phyloP scores from a whole-genome alignment of 225 moss, liverwort and hornwort species.

The Bryum argenteum region DNA sequence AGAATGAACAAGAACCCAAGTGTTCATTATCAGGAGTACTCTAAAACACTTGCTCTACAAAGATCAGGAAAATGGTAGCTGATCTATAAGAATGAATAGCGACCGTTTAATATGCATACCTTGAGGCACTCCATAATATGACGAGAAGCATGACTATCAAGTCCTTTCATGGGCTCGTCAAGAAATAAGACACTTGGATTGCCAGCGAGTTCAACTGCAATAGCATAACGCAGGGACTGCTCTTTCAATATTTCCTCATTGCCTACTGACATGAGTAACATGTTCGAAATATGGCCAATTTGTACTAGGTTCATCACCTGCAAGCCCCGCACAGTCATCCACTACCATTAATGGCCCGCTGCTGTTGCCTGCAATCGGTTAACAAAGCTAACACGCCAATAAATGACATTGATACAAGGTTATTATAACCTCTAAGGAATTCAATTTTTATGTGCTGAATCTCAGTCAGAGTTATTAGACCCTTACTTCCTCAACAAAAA shows the following conservation, averaged over 20 bases:
- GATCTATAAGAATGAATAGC: not conserved
- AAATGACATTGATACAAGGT: not conserved
- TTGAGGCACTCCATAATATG: conserved; percentile 54
- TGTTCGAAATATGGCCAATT: conserved; percentile 46
- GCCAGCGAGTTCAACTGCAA: conserved; percentile 72
- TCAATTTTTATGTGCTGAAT: not conserved
- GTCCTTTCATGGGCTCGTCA: conserved; percentile 58
- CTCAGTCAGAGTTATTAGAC: conserved; percentile 5
- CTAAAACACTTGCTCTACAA: not conserved
- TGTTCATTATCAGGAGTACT: not conserved
- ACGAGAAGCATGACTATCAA: conserved; percentile 54
- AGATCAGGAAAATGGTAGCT: not conserved
- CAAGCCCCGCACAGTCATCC: conserved; percentile 7
- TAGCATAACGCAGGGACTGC: conserved; percentile 53
- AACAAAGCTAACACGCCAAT: not conserved
- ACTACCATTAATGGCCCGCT: conserved; percentile 2
- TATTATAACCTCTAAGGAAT: not conserved
- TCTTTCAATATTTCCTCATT: conserved; percentile 46
- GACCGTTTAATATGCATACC: conserved; percentile 39
- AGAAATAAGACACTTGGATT: conserved; percentile 74
- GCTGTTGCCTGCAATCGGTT: not conserved
- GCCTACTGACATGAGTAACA: conserved; percentile 52
- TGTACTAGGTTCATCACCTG: conserved; percentile 55
- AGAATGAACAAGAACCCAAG: not conserved
- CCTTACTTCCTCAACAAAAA: conserved; percentile 68